Evolutionary conservation across 1,284 basidiomycete genomes (phyloP), one percentile per base, ranked within the genome.

Genomic region (Abortiporus biennis): DNA sequence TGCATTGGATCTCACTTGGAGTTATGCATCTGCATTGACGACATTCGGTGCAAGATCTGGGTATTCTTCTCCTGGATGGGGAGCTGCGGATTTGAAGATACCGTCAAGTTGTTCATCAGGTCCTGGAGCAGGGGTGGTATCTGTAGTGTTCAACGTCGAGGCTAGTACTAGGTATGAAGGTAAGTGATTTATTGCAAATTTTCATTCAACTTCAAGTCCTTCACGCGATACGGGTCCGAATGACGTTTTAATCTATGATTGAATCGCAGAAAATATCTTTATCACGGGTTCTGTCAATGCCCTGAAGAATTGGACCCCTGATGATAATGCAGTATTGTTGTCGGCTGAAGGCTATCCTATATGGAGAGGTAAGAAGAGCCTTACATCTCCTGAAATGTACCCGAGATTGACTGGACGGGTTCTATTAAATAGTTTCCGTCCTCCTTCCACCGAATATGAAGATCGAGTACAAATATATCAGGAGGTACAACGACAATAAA

Each of bases 381-480:
- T 15, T 17, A 15, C n/a, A 20, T 19, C 25, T 19, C 17, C 19
- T 16, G n/a, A n/a, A n/a, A 21, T 4, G 32, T 16, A 20, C 25
- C 16, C 4, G 19, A 6, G 23, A 4, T 21, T 30, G 25, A 32
- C 45, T 32, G 12, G 36, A 20, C 21, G 16, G 3, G 5, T 2
- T 9, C 13, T 36, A 24, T 17, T 62, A 50, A 66, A 54, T 46
- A 78, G 81, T 77, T 42, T 82, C 78, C 9, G 68, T 85, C 17
- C 67, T 68, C 46, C 59, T 85, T 1, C 79, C 79, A 0, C 71
- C 75, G 13, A 69, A 55, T 44, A 69, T 70, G 0, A 36, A 40
- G 11, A 62, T 85, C 42, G 62, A 83, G 59, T 85, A 84, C 69
- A 84, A 84, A 64, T 89, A 83, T 55, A 78, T 88, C 52, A 70